Evolutionary conservation across 345 rosid genomes (phyloP).

Genomic region (Brassica cretica): DNA sequence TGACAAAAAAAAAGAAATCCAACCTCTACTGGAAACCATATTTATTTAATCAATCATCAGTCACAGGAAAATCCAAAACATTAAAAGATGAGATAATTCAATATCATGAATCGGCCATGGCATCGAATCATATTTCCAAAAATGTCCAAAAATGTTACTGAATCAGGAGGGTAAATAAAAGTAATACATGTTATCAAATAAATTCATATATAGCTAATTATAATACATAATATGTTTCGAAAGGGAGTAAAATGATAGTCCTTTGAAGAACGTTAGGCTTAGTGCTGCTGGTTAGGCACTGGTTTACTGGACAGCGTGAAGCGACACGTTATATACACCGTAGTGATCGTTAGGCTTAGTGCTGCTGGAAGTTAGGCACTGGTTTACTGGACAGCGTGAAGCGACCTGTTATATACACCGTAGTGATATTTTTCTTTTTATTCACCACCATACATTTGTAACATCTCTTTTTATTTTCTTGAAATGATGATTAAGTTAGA

Average conservation of each 20-base stretch:
- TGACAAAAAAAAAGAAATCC: not conserved
- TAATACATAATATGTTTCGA: too few species aligned
- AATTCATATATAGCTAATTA: too few species aligned
- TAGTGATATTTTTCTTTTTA: too few species aligned
- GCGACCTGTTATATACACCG: not conserved
- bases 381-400: slow-evolving; percentile 7
- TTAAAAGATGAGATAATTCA: not conserved
- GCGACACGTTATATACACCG: not conserved
- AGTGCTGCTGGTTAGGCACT: slow-evolving; percentile 15
- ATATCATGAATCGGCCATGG: too few species aligned
- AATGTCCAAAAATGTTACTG: too few species aligned
- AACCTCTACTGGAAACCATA: not conserved
- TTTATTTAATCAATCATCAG: not conserved
- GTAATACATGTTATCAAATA: too few species aligned
- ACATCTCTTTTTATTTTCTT: too few species aligned
- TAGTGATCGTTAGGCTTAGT: slow-evolving; percentile 4
- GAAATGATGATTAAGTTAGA: too few species aligned
- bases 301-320: slow-evolving; percentile 7
- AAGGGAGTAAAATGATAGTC: too few species aligned
- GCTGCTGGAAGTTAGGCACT: slow-evolving; percentile 15
- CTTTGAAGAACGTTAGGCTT: slow-evolving; percentile 9
- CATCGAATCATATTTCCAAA: too few species aligned
- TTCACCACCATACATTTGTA: too few species aligned
- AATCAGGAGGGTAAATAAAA: too few species aligned
- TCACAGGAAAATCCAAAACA: not conserved